Percentiles rank a stretch among this genome's conserved stretches.
Conservation (phyloP, 306 rosid species). For the Styphnolobium japonicum region DNA sequence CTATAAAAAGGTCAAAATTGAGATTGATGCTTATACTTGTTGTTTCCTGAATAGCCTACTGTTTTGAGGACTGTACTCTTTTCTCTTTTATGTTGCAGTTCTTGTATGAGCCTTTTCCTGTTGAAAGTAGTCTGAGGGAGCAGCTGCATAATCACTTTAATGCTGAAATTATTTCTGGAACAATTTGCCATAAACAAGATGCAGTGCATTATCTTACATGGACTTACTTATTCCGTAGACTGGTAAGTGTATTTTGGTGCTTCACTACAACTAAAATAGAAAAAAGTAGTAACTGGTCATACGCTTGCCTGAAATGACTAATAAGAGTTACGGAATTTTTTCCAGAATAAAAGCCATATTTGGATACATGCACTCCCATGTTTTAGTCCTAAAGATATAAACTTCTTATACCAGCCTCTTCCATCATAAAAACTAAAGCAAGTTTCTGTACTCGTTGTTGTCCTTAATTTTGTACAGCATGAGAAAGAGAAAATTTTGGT, state of each 20-base stretch:
- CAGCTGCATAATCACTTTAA: constrained; percentile 79
- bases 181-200: constrained; percentile 91
- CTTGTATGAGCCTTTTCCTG: constrained; percentile 96
- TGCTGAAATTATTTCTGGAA: constrained; percentile 95
- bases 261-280: not conserved
- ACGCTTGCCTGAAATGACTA: not conserved
- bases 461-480: not conserved
- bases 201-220: constrained; percentile 95
- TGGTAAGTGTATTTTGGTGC: constrained; percentile 54
- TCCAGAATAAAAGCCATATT: not conserved
- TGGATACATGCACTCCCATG: not conserved
- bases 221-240: constrained; percentile 95
- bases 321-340: not conserved
- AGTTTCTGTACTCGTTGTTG: not conserved
- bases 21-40: constrained; percentile 15
- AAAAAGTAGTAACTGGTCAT: not conserved
- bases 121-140: constrained; percentile 96
- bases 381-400: not conserved
- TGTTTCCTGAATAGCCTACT: constrained; percentile 5
- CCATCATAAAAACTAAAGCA: not conserved
- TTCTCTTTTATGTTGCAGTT: constrained; percentile 60
- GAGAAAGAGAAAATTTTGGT: not conserved
- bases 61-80: constrained; percentile 26
- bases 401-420: not conserved
- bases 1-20: constrained; percentile 76